A percentile compares a stretch with the other conserved stretches of the same genome.
These are phyloP conservation scores for Collybia mongolica DNA, from an alignment of 768 basidiomycete genomes.

Conservation along the genomic window DNA sequence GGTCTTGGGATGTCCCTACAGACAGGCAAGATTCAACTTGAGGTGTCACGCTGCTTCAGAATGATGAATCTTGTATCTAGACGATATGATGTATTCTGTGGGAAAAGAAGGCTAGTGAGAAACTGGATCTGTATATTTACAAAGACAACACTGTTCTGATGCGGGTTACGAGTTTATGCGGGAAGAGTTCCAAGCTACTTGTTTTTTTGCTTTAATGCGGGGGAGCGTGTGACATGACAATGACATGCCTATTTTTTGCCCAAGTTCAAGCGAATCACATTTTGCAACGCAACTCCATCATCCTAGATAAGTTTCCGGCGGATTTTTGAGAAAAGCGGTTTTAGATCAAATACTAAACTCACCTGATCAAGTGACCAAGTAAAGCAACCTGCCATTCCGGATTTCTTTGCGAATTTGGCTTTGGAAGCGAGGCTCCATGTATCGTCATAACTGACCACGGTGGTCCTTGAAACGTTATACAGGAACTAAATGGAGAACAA, in stretches of 20 bases:
- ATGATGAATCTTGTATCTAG: too few species aligned
- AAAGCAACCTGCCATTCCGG: constrained; percentile 53
- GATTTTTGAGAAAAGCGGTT: neutral
- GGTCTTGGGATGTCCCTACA: too few species aligned
- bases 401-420: constrained; percentile 50
- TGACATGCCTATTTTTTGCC: constrained; percentile 4
- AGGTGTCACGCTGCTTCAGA: too few species aligned
- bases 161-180: too few species aligned
- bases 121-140: too few species aligned
- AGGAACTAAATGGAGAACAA: constrained; percentile 29
- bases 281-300: constrained; percentile 37
- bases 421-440: constrained; percentile 47
- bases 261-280: constrained; percentile 34
- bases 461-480: constrained; percentile 38
- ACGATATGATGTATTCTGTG: too few species aligned
- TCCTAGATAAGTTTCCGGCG: constrained; percentile 20
- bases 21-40: too few species aligned
- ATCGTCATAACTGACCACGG: constrained; percentile 70
- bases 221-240: neutral
- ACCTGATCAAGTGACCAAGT: constrained; percentile 62
- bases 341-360: constrained; percentile 1
- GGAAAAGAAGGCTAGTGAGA: too few species aligned
- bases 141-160: too few species aligned
- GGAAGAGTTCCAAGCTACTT: too few species aligned
- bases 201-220: too few species aligned